Base-by-base conservation (phyloP, 192 early-diverging fungal species). In the Coemansia sp. region DNA sequence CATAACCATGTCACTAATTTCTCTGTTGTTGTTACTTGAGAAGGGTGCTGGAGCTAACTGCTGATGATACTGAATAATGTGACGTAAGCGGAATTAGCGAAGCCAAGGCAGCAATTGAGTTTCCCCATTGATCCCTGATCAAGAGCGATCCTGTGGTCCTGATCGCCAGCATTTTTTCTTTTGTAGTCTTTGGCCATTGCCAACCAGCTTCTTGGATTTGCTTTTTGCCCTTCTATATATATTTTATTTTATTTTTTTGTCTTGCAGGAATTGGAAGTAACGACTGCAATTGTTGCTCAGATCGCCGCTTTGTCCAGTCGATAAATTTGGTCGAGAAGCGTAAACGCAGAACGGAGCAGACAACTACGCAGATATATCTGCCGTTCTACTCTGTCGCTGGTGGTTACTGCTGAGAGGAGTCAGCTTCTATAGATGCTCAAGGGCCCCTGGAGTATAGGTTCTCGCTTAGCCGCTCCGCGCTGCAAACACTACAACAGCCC, bases 381-480 rank as follows among this genome's bases (percentile, higher is more conserved):
- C 16, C 18, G 29, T 60, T 36, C 16, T 36, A 60, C 57, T 36
- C 33, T 60, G 57, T 36, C 18, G 29, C 16, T 31, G 57, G 0
- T 20, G 33, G 29, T 33, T 22, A 20, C 33, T 55, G 50, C 65
- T 24, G 50, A 49, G 47, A 49, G 50, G 53, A 57, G 52, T 29
- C 31, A 3, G 24, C 24, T 16, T 46, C 11, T 24, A 7, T 61
- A 16, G 41, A 69, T 69, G 67, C 57, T n/a, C 36, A 55, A 46
- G 41, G 57, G 67, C 31, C 31, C 41, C 29, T 46, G 53, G 40
- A 60, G 31, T 60, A 47, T 50, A n/a, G 67, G 40, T 40, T 44
- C 41, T 61, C 67, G 40, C 40, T 22, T 60, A 69, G 58, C 67
- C 29, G 18, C 52, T 12, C 57, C 34, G 27, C 55, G 29, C 47